These are phyloP conservation scores for Fraxinus latifolia DNA, from an alignment of 305 asterid genomes.

Conservation along the genomic window DNA sequence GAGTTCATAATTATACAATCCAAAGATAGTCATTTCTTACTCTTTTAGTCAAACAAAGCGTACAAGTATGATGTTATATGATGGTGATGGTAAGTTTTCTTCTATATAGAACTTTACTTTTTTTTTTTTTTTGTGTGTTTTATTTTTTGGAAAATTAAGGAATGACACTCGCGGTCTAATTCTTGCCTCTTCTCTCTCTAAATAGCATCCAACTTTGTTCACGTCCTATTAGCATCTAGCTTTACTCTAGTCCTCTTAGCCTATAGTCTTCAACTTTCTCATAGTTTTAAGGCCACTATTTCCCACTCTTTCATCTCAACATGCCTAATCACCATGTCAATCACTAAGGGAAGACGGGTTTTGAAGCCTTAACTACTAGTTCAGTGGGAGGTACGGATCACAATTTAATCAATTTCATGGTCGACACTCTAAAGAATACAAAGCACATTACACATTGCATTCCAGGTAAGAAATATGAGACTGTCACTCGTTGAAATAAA, in stretches of 20 bases:
- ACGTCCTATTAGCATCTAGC: neutral
- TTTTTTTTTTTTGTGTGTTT: neutral
- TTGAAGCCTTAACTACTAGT: neutral
- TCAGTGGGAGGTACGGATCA: neutral
- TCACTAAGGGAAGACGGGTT: neutral
- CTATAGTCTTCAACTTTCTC: neutral
- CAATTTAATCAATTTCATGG: neutral
- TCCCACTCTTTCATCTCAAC: neutral
- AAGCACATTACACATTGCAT: neutral
- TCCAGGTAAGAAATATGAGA: neutral
- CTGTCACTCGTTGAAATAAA: neutral
- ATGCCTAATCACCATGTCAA: neutral
- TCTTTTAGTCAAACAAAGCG: neutral
- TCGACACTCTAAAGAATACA: neutral
- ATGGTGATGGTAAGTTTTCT: neutral
- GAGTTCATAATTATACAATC: neutral
- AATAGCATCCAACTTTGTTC: neutral
- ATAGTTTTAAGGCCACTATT: neutral
- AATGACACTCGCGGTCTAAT: neutral
- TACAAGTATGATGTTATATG: neutral
- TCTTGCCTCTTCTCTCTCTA: neutral
- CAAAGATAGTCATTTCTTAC: neutral
- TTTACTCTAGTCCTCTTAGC: neutral
- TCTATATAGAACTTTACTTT: neutral
- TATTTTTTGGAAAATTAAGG: neutral